Base-by-base conservation (phyloP, 2,329 filamentous ascomycete genomes). In the Alternaria brassicicola region DNA sequence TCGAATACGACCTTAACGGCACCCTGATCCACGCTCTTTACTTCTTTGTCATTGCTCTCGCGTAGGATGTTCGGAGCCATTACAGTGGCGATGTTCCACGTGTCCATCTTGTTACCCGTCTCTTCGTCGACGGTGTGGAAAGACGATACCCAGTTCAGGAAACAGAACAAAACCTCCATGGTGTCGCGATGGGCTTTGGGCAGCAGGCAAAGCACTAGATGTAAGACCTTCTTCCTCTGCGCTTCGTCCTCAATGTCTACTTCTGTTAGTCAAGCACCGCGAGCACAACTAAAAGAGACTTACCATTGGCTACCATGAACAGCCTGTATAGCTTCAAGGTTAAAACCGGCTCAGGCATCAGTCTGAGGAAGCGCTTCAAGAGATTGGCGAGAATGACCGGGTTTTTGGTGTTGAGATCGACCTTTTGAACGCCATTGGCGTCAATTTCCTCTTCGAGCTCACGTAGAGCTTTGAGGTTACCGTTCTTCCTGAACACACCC, bases 71-170 rank as follows among this genome's bases (percentile, higher is more conserved):
- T 99, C 0, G 95, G 95, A 5, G 94, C 93, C 77, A 99, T 97
- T 63, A 99, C 95, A 3, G 96, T 98, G 3, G 95, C 92, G 63
- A 99, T 85, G 73, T 99, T 99, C 81, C 96, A 93, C 52, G 96
- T 91, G 76, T 99, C 95, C 95, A 99, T 99, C 83, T 98, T 97
- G 68, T 94, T 97, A 25, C 95, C 95, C 21, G 90, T 91, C 75
- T 99, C 95, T 72, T 99, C 95, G 69, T 99, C 95, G 13, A 99
- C 89, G 73, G 97, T 93, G 62, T 96, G 94, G 82, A 99, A 99
- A 2, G 93, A 97, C 4, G 93, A 93, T 5, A 93, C 92, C 94
- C 95, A 99, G 72, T 97, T 97, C 45, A 99, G 84, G 83, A 99
- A 99, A 49, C 89, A 91, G 79, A 97, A 98, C 2, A 99, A 80